Evolutionary conservation across 352 stramenopile species (phyloP), one percentile per base, ranked within the genome.

Genomic region (Aphanomyces invadans): DNA sequence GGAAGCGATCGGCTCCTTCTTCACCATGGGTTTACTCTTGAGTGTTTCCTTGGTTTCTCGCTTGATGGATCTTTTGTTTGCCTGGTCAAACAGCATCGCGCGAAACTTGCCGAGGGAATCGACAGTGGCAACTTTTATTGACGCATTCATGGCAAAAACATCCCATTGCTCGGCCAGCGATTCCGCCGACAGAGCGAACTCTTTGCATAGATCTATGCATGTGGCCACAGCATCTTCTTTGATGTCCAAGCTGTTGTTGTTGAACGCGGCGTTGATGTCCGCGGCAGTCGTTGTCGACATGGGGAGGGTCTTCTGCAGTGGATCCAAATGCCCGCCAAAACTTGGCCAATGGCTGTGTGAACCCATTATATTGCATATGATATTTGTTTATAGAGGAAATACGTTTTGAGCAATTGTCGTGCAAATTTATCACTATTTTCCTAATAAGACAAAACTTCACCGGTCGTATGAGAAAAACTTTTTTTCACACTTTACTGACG

Each of bases 141-240:
- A 79, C 70, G 91, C 60, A 74, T 94, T 94, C 80, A 92, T 91
- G 51, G 83, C 90, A 74, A 89, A 92, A 3, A 83, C 81, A 62
- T 94, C 85, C 80, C 85, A 94, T 51, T 89, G 80, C 63, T 81
- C 81, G 33, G 79, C 82, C 61, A 94, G 76, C 55, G 88, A 80
- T 54, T 89, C 81, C 39, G 80, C 81, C n/a, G 78, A 82, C 72
- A 94, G 68, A n/a, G 62, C 62, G 71, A 92, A 91, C 71, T 94
- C 85, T 25, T 72, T 68, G 64, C 85, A 92, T 42, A 94, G 80
- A 9, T 75, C 70, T 33, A 88, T 76, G 69, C 81, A 93, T 17
- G 74, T 82, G 55, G 68, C 68, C n/a, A 88, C 72, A 7, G 81
- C 85, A 61, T 91, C 81, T 39, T 83, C 72, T 44, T 74, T 68